phyloP scores from a whole-genome alignment of 768 basidiomycete genomes.

The Boletus vermiculosoides region DNA sequence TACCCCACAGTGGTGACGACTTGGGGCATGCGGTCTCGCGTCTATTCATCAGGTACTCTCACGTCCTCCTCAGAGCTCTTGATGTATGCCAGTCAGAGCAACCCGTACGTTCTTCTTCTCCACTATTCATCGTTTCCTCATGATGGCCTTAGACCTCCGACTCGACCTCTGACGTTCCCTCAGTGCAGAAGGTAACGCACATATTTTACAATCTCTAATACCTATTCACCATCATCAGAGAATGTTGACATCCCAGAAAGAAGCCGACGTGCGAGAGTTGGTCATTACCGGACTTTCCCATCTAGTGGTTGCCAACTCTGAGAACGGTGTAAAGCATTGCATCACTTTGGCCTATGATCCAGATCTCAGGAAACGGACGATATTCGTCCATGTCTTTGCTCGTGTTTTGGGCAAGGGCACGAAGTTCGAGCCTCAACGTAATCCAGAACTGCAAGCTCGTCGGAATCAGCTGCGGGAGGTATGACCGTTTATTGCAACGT shows the following conservation, averaged over 20 bases:
- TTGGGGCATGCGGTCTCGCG: constrained; percentile 68
- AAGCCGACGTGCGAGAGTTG: constrained; percentile 67
- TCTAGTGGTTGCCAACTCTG: constrained; percentile 79
- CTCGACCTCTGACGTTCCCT: constrained; percentile 47
- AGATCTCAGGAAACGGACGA: constrained; percentile 66
- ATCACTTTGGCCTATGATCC: constrained; percentile 73
- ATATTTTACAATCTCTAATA: neutral
- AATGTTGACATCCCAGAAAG: constrained; percentile 45
- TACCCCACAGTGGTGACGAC: constrained; percentile 57
- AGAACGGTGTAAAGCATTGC: constrained; percentile 87
- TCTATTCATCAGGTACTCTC: constrained; percentile 76
- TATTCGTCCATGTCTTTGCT: constrained; percentile 84
- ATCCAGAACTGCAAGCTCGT: constrained; percentile 43
- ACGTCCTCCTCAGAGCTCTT: constrained; percentile 59
- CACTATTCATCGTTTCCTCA: constrained; percentile 1
- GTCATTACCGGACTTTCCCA: constrained; percentile 81
- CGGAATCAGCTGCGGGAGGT: constrained; percentile 62
- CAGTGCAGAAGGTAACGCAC: constrained; percentile 44
- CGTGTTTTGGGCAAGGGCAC: constrained; percentile 78
- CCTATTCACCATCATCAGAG: constrained; percentile 34
- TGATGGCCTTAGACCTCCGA: constrained; percentile 43
- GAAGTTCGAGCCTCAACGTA: constrained; percentile 65
- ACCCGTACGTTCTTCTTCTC: constrained; percentile 34
- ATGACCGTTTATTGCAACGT: constrained; percentile 20
- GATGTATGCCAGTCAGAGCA: constrained; percentile 50